Base-by-base conservation (phyloP, 73 alveolate genomes). In the Paramecium octaurelia region DNA sequence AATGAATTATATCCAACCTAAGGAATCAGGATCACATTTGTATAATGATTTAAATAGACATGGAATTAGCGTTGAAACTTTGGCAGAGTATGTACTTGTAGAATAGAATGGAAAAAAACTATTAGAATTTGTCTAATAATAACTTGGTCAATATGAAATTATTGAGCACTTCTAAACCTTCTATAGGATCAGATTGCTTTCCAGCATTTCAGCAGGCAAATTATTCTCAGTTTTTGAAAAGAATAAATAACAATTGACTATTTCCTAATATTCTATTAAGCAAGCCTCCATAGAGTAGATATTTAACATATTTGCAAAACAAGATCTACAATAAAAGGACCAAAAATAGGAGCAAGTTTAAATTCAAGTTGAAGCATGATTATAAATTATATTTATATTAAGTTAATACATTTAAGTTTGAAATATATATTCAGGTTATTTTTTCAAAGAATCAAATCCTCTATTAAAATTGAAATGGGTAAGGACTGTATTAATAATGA, bases 281-380 rank as follows among this genome's bases (percentile, higher is more conserved):
- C 94, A 93, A 93, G 95, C 98, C 9, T 93, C 98, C 21, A 93
- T 96, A 16, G 98, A 96, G 43, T 96, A 95, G 80, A 96, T 96
- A 35, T 96, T 96, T 92, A 96, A 96, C 73, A 93, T 92, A 46
- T 96, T 96, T 85, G 97, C 98, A 5, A 92, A 88, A 20, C 77
- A 94, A 76, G 94, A 44, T 42, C 48, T 80, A 24, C 18, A 27
- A 44, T 27, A 21, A 8, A 48, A 42, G 68, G 69, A 54, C 8
- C 14, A 54, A 16, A 54, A 54, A 54, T 54, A 54, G 21, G 69
- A 54, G 21, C 21, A 54, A 3, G 69, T 54, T 54, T 18, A 54
- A 20, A 54, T 54, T n/a, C 31, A 54, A 54, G 69, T 54, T 18
- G 6, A 54, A 54, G n/a, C 69, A 54, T 54, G 69, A 54, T 54